phyloP scores from a whole-genome alignment of 1,284 basidiomycete genomes.

The Marasmius sp. region DNA sequence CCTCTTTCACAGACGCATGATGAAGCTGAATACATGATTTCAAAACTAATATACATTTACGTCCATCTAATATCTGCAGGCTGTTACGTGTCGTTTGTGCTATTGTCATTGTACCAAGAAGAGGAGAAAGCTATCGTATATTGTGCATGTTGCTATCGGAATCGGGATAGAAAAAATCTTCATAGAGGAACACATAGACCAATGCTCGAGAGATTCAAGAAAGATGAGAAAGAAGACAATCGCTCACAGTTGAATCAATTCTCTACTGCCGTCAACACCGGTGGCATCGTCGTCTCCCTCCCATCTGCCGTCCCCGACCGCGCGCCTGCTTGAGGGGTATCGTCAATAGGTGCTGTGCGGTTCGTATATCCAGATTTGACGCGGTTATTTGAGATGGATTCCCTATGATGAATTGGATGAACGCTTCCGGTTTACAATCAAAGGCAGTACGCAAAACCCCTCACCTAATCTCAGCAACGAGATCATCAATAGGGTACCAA shows the following conservation, averaged over 20 bases:
- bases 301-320: conserved; percentile 65
- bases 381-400: conserved; percentile 72
- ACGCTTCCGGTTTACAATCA: not conserved
- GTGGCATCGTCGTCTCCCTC: conserved; percentile 55
- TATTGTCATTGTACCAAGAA: too few relatives aligned
- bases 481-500: conserved; percentile 74
- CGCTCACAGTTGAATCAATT: too few relatives aligned
- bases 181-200: too few relatives aligned
- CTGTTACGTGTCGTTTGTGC: too few relatives aligned
- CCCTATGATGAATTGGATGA: too few relatives aligned
- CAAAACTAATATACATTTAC: too few relatives aligned
- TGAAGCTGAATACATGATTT: not conserved
- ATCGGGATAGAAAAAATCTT: too few relatives aligned
- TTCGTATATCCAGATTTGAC: conserved; percentile 66
- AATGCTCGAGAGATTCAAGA: too few relatives aligned
- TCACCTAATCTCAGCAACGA: conserved; percentile 78
- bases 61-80: too few relatives aligned
- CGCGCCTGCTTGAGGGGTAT: conserved; percentile 65
- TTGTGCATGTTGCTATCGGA: too few relatives aligned
- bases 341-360: conserved; percentile 62
- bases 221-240: too few relatives aligned
- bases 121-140: too few relatives aligned
- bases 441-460: conserved; percentile 22
- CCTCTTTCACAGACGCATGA: conserved; percentile 6
- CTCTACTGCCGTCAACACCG: conserved; percentile 25